Evolutionary conservation across 345 rosid species (phyloP), one percentile per base, ranked within the genome.

Genomic region (Noccaea bulbosa): DNA sequence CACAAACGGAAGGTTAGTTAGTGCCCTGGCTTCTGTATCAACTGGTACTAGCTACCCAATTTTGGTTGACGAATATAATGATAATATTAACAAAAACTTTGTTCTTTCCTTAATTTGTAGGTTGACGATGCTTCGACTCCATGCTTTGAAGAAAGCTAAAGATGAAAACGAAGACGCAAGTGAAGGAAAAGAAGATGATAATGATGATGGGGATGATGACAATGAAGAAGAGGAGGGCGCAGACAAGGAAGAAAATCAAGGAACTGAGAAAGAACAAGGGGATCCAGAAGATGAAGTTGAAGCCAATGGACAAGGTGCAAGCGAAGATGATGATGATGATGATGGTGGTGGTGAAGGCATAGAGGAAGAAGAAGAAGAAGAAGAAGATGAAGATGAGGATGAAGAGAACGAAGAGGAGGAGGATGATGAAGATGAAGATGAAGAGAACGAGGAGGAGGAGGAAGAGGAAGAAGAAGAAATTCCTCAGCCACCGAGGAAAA

Each of bases 401-500:
- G 53, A 62, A 1, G 67, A 46, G 0, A 32, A 45, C 0, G 30
- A 62, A 0, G 39, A 45, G 5, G 62, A 15, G 1, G 62, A 16
- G 6, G 30, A 35, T 3, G 62, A 8, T 1, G 62, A 56, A 1
- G 11, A 37, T 0, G 43, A 56, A 3, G 24, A 37, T 2, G 62
- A 56, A 0, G 43, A 56, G 56, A 47, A 62, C 1, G 53, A 62
- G 2, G 67, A 46, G 2, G 54, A 45, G 1, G 30, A 62, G 6
- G 67, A 45, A 1, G 54, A 44, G 0, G 27, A 62, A 0, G 39
- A 62, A 0, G 40, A 62, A 4, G 69, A 16, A 48, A 47, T 64
- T 47, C 44, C 69, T 32, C 45, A 64, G 55, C 69, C 69, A 47
- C 69, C 69, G 8, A 64, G 15, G 0, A 47, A 64, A 56, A 64